Conservation (phyloP, 192 early-diverging fungal genomes). For the Endogone sp. region DNA sequence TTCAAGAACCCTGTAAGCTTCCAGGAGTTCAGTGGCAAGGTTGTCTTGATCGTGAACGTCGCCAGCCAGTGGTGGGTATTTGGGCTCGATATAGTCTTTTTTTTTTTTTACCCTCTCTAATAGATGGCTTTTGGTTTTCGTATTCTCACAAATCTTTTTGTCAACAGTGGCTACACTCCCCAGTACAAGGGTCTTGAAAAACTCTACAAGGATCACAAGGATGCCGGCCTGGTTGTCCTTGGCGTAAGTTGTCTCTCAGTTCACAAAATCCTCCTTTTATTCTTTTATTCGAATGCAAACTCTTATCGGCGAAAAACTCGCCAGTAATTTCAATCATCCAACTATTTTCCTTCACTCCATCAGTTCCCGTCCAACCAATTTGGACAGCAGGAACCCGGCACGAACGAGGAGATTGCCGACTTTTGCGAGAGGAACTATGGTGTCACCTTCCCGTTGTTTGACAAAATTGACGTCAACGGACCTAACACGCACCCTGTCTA, state of each 20-base stretch:
- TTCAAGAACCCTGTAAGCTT: constrained; percentile 39
- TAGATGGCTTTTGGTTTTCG: too few species aligned
- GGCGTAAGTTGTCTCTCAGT: constrained; percentile 29
- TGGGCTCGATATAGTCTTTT: background rate
- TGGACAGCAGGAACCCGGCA: constrained; percentile 54
- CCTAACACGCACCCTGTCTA: constrained; percentile 54
- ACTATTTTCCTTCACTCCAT: too few species aligned
- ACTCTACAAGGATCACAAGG: constrained; percentile 54
- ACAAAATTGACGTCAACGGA: constrained; percentile 79
- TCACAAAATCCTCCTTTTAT: background rate
- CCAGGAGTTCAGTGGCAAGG: constrained; percentile 60
- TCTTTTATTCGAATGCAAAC: too few species aligned
- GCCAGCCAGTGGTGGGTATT: constrained; percentile 63
- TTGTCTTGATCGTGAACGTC: constrained; percentile 80
- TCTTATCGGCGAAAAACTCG: too few species aligned
- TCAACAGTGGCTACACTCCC: constrained; percentile 59
- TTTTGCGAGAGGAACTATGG: constrained; percentile 68
- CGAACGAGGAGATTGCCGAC: constrained; percentile 22
- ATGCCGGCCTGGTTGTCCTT: constrained; percentile 69
- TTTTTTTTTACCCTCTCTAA: background rate
- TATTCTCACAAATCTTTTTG: background rate
- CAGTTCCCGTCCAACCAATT: constrained; percentile 85
- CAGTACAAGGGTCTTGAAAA: constrained; percentile 70
- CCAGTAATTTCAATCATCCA: too few species aligned
- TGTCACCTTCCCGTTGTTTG: constrained; percentile 80